A percentile compares a stretch with the other conserved stretches of the same genome.
Evolutionary conservation across 2,329 filamentous ascomycete genomes (phyloP).

Genomic region (Fusarium udum): DNA sequence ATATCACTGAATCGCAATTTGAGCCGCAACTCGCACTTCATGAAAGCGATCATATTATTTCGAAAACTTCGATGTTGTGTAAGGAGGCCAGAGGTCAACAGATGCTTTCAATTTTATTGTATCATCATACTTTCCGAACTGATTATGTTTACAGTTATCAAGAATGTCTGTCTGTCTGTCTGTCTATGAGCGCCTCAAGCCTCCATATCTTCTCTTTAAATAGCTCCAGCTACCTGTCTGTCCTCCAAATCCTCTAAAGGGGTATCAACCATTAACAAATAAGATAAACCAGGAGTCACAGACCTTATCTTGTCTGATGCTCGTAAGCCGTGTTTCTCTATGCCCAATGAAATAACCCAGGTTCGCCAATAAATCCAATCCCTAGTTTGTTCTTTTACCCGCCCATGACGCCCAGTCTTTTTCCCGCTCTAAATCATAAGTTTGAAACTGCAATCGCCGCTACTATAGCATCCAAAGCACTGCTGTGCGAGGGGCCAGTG

Average conservation of each 20-base stretch:
- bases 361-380: slow-evolving; percentile 28
- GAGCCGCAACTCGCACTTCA: not conserved
- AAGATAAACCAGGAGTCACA: slow-evolving; percentile 27
- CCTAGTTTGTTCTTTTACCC: slow-evolving; percentile 13
- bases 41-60: not conserved
- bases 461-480: slow-evolving; percentile 73
- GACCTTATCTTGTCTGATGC: slow-evolving; percentile 11
- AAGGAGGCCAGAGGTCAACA: not conserved
- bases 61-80: not conserved
- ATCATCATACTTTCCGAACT: not conserved
- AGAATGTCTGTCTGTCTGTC: not conserved
- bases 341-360: slow-evolving; percentile 20
- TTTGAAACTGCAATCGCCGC: slow-evolving; percentile 61
- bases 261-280: slow-evolving; percentile 42
- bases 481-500: slow-evolving; percentile 69
- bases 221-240: slow-evolving; percentile 6
- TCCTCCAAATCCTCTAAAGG: slow-evolving; percentile 28
- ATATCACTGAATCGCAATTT: not conserved
- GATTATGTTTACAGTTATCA: slow-evolving; percentile 23
- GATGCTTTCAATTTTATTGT: not conserved
- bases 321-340: slow-evolving; percentile 21
- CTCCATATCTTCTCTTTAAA: slow-evolving; percentile 1
- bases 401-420: slow-evolving; percentile 14
- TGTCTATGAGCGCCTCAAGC: slow-evolving; percentile 1
- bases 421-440: not conserved